These are phyloP conservation scores for Wilhelminamyces savonicus DNA, from an alignment of 805 yeast species.

Conservation along the genomic window DNA sequence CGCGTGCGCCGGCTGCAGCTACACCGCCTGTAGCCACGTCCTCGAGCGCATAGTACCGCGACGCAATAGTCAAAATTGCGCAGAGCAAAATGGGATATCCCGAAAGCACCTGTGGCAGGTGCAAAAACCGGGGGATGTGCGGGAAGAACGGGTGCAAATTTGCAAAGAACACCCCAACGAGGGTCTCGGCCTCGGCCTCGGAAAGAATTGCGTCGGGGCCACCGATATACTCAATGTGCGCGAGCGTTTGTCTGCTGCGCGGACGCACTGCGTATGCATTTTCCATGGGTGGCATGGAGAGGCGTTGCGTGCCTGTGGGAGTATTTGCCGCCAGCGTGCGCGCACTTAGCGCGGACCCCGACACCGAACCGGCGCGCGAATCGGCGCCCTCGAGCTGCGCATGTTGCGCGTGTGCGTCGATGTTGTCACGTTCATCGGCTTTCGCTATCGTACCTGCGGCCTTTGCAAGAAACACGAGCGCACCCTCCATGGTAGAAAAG, in stretches of 20 bases:
- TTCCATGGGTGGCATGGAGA: conserved; percentile 39
- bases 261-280: conserved; percentile 39
- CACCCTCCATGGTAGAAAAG: conserved; percentile 47
- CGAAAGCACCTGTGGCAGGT: conserved; percentile 57
- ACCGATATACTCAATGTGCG: conserved; percentile 64
- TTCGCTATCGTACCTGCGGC: conserved; percentile 74
- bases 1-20: conserved; percentile 6
- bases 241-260: conserved; percentile 38
- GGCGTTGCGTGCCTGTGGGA: conserved; percentile 12
- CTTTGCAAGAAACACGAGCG: conserved; percentile 66
- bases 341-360: neutral
- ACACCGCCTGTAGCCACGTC: conserved; percentile 24
- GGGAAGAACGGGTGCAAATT: conserved; percentile 91
- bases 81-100: conserved; percentile 78
- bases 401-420: conserved; percentile 46
- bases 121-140: conserved; percentile 70
- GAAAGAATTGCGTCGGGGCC: conserved; percentile 47
- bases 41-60: conserved; percentile 65
- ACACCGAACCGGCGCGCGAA: too few species aligned
- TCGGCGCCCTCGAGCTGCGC: conserved; percentile 36
- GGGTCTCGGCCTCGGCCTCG: conserved; percentile 52
- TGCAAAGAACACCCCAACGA: conserved; percentile 58
- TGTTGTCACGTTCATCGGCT: conserved; percentile 59
- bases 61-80: conserved; percentile 72
- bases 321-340: neutral